Base-by-base conservation (phyloP, 2,329 filamentous ascomycete species). In the Fragosphaeria purpurea region DNA sequence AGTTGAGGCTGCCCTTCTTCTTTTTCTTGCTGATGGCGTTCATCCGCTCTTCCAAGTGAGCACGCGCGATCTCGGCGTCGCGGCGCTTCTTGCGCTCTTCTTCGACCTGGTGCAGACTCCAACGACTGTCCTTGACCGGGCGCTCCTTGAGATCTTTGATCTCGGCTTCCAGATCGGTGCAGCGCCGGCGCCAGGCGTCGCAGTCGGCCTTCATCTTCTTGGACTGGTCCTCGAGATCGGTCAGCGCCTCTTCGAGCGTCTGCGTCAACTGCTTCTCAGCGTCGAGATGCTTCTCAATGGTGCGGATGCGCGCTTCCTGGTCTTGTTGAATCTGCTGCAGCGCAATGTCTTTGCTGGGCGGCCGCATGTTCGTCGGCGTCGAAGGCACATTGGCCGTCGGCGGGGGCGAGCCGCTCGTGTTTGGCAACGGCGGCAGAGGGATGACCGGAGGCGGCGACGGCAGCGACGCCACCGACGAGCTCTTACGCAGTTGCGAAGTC, bases 241-340 rank as follows among this genome's bases (percentile, higher is more conserved):
- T 91, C 34, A 98, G 80, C 6, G 93, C 93, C 69, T 97, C 91
- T 67, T 98, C 93, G 40, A 98, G 78, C 2, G 91, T 97, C 45
- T 88, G 85, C 0, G 91, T 98, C 53, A 98, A 82, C 66, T 97
- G 91, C 65, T 95, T 95, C 74, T 98, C 93, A 4, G 93, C 93
- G 57, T 86, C 85, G 31, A 98, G 78, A 63, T 97, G 89, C 73
- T 96, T 97, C 74, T 98, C 91, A 56, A 98, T 95, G 6, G 88
- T 94, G 53, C 86, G 84, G 63, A 98, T 94, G 56, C 90, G 89
- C 42, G 88, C 86, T 65, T 98, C 93, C 65, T 96, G 90, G 60
- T 98, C 93, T 62, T 97, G 91, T 53, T 91, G 81, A 57, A 95
- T 78, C 61, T 96, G 90, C 46, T 83, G 80, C 53, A 84, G 78